Evolutionary conservation across 78 protist species (phyloP).

Genomic region (Diacronema lutheri): DNA sequence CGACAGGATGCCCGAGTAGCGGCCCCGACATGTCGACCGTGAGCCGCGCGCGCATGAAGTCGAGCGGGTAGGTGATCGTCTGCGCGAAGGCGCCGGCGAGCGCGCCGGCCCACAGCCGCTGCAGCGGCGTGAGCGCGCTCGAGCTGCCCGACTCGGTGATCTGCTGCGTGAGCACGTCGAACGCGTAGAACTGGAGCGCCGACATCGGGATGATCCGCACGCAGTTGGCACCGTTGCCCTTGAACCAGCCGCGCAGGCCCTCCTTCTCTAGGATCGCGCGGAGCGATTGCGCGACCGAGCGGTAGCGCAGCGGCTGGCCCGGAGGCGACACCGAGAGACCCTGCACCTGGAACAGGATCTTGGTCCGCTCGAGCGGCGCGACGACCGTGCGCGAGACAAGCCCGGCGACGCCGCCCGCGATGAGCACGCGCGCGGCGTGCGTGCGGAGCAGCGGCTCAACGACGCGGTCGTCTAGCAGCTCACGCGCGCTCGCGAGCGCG

Average conservation of each 20-base stretch:
- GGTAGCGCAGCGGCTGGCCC: not conserved
- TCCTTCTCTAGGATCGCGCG: not conserved
- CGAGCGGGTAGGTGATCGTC: conserved; percentile 47
- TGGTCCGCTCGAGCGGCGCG: conserved; percentile 83
- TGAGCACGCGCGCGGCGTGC: not conserved
- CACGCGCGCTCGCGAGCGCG: too few species aligned
- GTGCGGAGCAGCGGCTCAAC: too few species aligned
- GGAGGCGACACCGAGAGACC: not conserved
- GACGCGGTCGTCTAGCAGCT: too few species aligned
- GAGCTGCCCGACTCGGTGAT: not conserved
- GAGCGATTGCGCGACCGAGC: not conserved
- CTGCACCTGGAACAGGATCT: conserved; percentile 74
- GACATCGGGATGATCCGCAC: conserved; percentile 44
- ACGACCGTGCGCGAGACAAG: conserved; percentile 81
- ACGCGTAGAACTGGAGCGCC: conserved; percentile 73
- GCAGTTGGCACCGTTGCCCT: conserved; percentile 26
- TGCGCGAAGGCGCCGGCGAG: conserved; percentile 38
- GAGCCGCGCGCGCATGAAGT: conserved; percentile 43
- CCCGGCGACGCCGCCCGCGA: conserved; percentile 88
- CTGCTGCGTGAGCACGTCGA: conserved; percentile 61
- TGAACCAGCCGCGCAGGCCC: not conserved
- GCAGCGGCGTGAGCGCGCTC: not conserved
- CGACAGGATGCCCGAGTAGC: not conserved
- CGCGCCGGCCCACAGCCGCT: not conserved
- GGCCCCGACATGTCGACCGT: not conserved